A percentile compares a stretch with the other conserved stretches of the same genome.
Conservation (phyloP, 176 grass and related monocot species). For the Panicum miliaceum region DNA sequence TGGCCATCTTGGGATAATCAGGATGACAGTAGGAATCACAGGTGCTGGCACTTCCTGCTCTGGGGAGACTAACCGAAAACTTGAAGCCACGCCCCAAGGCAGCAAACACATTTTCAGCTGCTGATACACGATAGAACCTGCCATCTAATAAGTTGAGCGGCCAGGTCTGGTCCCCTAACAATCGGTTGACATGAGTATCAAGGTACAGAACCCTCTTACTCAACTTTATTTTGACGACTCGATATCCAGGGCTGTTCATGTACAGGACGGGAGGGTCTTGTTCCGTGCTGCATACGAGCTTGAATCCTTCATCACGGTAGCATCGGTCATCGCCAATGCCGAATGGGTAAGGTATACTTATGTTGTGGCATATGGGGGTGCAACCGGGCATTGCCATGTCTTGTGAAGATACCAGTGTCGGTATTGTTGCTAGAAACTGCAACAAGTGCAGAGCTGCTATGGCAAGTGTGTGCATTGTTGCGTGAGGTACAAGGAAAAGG, state of each 20-base stretch:
- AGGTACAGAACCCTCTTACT: not conserved
- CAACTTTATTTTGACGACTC: not conserved
- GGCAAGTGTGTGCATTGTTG: constrained; percentile 4
- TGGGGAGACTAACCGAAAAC: not conserved
- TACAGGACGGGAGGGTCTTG: not conserved
- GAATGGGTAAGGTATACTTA: constrained; percentile 5
- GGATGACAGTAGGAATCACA: not conserved
- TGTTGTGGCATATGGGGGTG: not conserved
- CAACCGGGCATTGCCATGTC: not conserved
- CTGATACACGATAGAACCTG: not conserved
- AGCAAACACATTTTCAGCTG: not conserved
- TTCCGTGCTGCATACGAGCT: not conserved
- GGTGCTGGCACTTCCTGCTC: not conserved
- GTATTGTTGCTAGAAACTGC: constrained; percentile 8
- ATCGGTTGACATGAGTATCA: not conserved
- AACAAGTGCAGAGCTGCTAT: not conserved
- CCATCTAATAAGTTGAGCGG: not conserved
- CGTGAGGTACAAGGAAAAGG: not conserved
- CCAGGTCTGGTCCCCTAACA: not conserved
- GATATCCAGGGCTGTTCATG: constrained; percentile 1
- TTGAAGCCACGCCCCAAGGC: constrained; percentile 11
- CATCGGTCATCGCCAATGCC: not conserved
- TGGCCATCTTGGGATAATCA: not conserved
- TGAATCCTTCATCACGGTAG: not conserved
- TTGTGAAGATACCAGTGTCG: not conserved